These are phyloP conservation scores for Stagonosporopsis tanaceti DNA, from an alignment of 2,329 filamentous ascomycete species.

Conservation along the genomic window DNA sequence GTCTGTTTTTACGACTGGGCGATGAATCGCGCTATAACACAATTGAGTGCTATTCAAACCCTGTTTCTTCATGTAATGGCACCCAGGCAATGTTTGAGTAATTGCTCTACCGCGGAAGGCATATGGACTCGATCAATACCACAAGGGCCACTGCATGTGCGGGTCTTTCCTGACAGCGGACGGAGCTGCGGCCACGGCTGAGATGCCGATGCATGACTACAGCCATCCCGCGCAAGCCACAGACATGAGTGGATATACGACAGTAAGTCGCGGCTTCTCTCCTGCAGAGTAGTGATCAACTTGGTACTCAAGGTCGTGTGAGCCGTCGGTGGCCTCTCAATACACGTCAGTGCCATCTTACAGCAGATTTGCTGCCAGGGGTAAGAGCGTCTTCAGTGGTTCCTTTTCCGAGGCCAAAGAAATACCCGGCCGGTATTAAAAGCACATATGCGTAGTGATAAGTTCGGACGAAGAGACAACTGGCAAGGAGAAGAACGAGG, in stretches of 20 bases:
- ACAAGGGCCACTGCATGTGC: neutral
- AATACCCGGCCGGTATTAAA: neutral
- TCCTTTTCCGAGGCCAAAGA: neutral
- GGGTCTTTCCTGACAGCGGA: slow-evolving; percentile 4
- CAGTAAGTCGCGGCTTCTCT: neutral
- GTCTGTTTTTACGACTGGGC: neutral
- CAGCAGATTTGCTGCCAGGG: neutral
- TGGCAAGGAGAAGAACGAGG: neutral
- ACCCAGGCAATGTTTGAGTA: neutral
- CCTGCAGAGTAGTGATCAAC: neutral
- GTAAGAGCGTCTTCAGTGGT: neutral
- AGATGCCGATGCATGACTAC: neutral
- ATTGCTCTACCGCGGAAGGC: neutral
- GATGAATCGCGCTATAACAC: neutral
- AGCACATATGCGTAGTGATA: neutral
- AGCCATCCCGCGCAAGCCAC: neutral
- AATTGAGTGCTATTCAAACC: neutral
- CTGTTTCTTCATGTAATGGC: neutral
- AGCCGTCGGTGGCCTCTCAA: neutral
- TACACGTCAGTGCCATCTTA: too few relatives aligned
- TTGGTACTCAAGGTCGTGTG: neutral
- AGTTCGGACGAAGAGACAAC: neutral
- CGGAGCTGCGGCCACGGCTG: slow-evolving; percentile 1
- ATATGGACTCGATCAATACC: neutral
- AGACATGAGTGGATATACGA: neutral